phyloP scores from a whole-genome alignment of 2,329 filamentous ascomycete genomes.

The Clonostachys byssicola region DNA sequence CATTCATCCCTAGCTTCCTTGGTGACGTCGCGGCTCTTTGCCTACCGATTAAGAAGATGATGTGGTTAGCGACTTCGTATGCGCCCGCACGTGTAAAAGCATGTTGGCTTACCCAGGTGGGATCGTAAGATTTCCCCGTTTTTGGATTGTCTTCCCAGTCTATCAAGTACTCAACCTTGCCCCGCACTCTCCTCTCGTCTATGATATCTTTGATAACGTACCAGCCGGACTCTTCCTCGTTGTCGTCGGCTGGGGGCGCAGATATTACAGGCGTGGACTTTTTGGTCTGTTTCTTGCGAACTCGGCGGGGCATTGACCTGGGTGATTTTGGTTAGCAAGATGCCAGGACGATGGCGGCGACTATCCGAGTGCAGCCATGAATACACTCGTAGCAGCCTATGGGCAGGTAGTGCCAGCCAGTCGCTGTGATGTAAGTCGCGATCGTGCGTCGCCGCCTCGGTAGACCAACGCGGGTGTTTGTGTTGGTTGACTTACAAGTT shows the following conservation, averaged over 20 bases:
- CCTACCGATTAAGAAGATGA: too few relatives aligned
- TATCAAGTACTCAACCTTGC: constrained; percentile 25
- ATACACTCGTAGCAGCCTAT: too few relatives aligned
- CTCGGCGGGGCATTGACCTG: constrained; percentile 23
- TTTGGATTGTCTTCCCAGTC: constrained; percentile 27
- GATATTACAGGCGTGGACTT: constrained; percentile 6
- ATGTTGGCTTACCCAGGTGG: constrained; percentile 21
- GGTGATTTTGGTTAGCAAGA: background rate
- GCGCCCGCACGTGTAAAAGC: too few relatives aligned
- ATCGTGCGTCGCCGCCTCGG: too few relatives aligned
- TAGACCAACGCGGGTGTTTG: too few relatives aligned
- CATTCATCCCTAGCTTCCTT: constrained; percentile 23
- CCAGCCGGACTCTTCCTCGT: constrained; percentile 14
- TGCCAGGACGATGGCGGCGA: too few relatives aligned
- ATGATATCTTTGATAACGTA: constrained; percentile 26
- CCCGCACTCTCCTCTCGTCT: constrained; percentile 19
- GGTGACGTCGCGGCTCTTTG: constrained; percentile 18
- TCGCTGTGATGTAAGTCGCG: too few relatives aligned
- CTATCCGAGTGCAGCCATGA: too few relatives aligned
- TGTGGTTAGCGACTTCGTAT: too few relatives aligned
- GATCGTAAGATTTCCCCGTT: constrained; percentile 22
- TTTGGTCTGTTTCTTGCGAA: constrained; percentile 10
- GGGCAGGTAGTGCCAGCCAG: too few relatives aligned
- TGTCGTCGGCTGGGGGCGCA: constrained; percentile 5
- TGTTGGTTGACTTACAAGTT: too few relatives aligned